Percentiles rank a stretch among this genome's conserved stretches.
Evolutionary conservation across 352 stramenopile genomes (phyloP).

Genomic region (Thalassiosira pacifica): DNA sequence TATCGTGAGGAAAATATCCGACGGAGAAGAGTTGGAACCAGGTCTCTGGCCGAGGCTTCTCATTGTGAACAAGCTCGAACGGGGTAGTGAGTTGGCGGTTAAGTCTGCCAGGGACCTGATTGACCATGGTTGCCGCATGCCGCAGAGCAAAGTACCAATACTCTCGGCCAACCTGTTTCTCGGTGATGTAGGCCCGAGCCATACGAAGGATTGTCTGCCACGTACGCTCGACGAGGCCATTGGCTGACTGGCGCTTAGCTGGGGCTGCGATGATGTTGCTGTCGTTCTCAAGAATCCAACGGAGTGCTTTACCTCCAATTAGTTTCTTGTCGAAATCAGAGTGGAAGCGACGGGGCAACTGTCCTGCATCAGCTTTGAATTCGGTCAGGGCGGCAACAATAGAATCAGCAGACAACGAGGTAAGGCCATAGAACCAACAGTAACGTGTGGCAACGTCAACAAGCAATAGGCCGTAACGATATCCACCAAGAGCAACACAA

Average conservation of each 20-base stretch:
- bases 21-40: slow-evolving; percentile 18
- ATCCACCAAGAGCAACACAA: not conserved
- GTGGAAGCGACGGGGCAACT: not conserved
- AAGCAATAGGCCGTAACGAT: not conserved
- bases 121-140: not conserved
- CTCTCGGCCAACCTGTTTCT: slow-evolving; percentile 9
- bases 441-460: slow-evolving; percentile 6
- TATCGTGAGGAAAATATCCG: not conserved
- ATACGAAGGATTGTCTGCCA: slow-evolving; percentile 1
- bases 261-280: not conserved
- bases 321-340: slow-evolving; percentile 19
- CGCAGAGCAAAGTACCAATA: not conserved
- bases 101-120: slow-evolving; percentile 11
- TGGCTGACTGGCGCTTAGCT: not conserved
- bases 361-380: not conserved
- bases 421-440: not conserved
- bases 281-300: too few relatives aligned
- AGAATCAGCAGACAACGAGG: not conserved
- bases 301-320: not conserved
- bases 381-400: not conserved
- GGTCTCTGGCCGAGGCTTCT: too few relatives aligned
- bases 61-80: slow-evolving; percentile 8
- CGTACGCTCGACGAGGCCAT: not conserved
- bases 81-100: slow-evolving; percentile 8
- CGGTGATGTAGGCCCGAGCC: not conserved